phyloP scores from a whole-genome alignment of 805 yeast species.

The Scheffersomyces lignosus region DNA sequence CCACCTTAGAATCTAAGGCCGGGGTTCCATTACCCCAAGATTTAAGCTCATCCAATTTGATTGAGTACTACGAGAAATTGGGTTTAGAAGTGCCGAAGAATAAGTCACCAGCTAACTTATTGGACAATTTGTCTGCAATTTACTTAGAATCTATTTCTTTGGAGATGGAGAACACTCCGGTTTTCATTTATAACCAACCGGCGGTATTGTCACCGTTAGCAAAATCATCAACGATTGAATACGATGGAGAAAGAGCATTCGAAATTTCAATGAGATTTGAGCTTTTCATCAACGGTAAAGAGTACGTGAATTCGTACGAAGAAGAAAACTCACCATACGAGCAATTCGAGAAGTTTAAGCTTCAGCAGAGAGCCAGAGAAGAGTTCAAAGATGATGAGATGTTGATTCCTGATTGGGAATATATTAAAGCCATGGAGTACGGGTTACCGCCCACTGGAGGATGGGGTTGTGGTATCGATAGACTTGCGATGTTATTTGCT shows the following conservation, averaged over 20 bases:
- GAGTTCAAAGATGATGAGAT: constrained; percentile 59
- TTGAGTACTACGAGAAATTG: constrained; percentile 37
- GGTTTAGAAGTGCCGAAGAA: constrained; percentile 38
- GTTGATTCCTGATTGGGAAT: constrained; percentile 69
- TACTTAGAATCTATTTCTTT: constrained; percentile 67
- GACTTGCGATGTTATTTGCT: constrained; percentile 78
- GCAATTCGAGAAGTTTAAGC: constrained; percentile 62
- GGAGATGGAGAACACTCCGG: constrained; percentile 46
- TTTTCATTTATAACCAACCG: constrained; percentile 82
- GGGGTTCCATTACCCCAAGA: constrained; percentile 50
- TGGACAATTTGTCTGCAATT: constrained; percentile 61
- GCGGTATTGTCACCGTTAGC: constrained; percentile 84
- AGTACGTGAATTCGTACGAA: constrained; percentile 90
- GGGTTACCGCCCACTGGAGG: constrained; percentile 99
- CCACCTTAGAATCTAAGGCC: constrained; percentile 56
- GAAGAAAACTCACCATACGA: constrained; percentile 87
- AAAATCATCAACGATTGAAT: constrained; percentile 49
- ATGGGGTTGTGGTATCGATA: constrained; percentile 93
- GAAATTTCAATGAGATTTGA: constrained; percentile 75
- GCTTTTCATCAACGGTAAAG: constrained; percentile 75
- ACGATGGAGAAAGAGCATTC: constrained; percentile 27
- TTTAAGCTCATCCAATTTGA: constrained; percentile 40
- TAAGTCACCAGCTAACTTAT: constrained; percentile 55
- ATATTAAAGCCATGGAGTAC: constrained; percentile 77
- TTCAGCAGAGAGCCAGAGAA: constrained; percentile 53